phyloP scores from a whole-genome alignment of 352 stramenopile genomes.

The Phytophthora podocarpi region DNA sequence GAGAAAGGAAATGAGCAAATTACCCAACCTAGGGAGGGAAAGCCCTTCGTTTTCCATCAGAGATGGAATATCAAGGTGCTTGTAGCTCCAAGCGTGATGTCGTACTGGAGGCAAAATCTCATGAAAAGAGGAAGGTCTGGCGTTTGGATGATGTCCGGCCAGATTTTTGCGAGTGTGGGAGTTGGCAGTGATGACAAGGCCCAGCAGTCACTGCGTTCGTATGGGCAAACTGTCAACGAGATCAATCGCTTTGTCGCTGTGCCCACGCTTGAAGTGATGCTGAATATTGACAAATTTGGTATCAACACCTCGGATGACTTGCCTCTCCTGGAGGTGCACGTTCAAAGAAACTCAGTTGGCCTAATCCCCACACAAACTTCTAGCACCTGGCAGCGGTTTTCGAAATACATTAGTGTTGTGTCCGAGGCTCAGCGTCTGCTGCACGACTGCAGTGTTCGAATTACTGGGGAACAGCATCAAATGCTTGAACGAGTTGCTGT shows the following conservation, averaged over 20 bases:
- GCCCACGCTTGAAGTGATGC: slow-evolving; percentile 49
- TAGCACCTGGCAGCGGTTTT: slow-evolving; percentile 61
- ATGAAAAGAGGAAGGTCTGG: slow-evolving; percentile 21
- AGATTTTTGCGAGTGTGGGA: slow-evolving; percentile 65
- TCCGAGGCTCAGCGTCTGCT: slow-evolving; percentile 59
- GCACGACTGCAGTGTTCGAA: slow-evolving; percentile 55
- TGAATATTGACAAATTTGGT: slow-evolving; percentile 66
- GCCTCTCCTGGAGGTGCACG: slow-evolving; percentile 45
- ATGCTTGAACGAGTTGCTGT: slow-evolving; percentile 41
- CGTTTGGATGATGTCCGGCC: slow-evolving; percentile 59
- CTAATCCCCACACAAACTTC: slow-evolving; percentile 41
- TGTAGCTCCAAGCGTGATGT: slow-evolving; percentile 64
- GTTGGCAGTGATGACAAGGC: slow-evolving; percentile 37
- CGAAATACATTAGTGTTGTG: slow-evolving; percentile 39
- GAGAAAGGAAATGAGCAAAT: not conserved
- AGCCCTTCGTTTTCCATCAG: slow-evolving; percentile 16
- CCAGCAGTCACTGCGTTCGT: slow-evolving; percentile 23
- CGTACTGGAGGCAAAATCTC: slow-evolving; percentile 50
- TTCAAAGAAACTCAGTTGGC: slow-evolving; percentile 41
- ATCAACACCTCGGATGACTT: slow-evolving; percentile 52
- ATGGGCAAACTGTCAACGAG: slow-evolving; percentile 35
- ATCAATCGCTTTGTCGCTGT: slow-evolving; percentile 53
- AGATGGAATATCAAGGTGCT: slow-evolving; percentile 66
- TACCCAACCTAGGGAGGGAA: not conserved
- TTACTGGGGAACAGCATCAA: slow-evolving; percentile 49